Evolutionary conservation across 2,329 filamentous ascomycete genomes (phyloP), one percentile per base, ranked within the genome.

Genomic region (Coniochaeta hoffmannii): DNA sequence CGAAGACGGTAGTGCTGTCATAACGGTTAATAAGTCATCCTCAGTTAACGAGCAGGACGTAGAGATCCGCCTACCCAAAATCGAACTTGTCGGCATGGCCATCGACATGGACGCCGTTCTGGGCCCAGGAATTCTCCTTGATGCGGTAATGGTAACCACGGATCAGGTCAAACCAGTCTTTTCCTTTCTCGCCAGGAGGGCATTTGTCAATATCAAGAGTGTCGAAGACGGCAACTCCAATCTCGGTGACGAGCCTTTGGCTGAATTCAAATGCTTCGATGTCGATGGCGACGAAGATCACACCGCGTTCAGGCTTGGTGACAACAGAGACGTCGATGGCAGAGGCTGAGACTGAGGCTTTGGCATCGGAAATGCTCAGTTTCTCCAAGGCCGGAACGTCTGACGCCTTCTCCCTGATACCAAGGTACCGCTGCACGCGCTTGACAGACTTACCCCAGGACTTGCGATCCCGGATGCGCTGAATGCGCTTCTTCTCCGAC

Each of bases 201-300:
- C 84, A 58, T 8, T 68, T 71, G 1, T 70, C 63, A 22, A 90
- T 66, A 35, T 79, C 69, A 4, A 69, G 62, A 1, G 88, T 91
- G 66, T 97, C 91, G 0, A 97, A 76, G 2, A 86, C 85, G 1
- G 90, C 86, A 38, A 99, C 76, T 1, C 94, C 94, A 36, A 99
- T 78, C 69, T 99, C 94, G 0, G 92, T 96, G 57, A 97, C 79
- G 12, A 81, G 74, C 32, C 77, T 73, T 12, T 83, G 80, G 46
- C 81, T 75, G 22, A 73, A 71, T 68, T 99, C 94, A 56, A 86
- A 89, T 1, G 87, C 85, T 69, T 99, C 94, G 31, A 94, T 75
- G 63, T 99, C 94, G 46, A 97, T 76, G 59, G 81, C 84, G 57
- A 96, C 76, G 62, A 97, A 87, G 8, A 95, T 77, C 0, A 83